Evolutionary conservation across 1,284 basidiomycete genomes (phyloP).

Genomic region (Leccinum solheimii): DNA sequence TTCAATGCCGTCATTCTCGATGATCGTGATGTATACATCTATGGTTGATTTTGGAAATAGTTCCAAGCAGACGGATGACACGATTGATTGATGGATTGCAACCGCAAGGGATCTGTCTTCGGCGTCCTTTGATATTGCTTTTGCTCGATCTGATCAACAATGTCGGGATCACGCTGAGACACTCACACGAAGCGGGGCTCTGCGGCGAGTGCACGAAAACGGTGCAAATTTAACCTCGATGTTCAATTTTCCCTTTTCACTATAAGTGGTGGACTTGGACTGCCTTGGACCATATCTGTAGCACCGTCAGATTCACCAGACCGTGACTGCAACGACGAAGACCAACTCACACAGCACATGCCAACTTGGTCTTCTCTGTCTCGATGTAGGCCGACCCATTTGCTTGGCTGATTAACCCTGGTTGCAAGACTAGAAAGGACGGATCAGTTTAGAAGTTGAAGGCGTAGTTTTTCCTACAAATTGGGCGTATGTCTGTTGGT

Average conservation of each 20-base stretch:
- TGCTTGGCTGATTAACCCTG: conserved; percentile 88
- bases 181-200: conserved; percentile 84
- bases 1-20: conserved; percentile 89
- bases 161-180: neutral
- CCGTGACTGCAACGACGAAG: neutral
- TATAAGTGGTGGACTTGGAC: conserved; percentile 76
- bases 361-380: conserved; percentile 85
- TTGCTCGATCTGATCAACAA: conserved; percentile 13
- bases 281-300: conserved; percentile 91
- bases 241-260: conserved; percentile 84
- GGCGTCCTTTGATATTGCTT: conserved; percentile 66
- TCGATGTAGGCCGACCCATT: conserved; percentile 97
- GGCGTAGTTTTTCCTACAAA: conserved; percentile 60
- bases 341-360: conserved; percentile 83
- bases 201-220: conserved; percentile 77
- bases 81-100: conserved; percentile 84
- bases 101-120: conserved; percentile 86
- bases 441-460: conserved; percentile 12
- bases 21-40: conserved; percentile 88
- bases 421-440: conserved; percentile 70
- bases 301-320: conserved; percentile 5
- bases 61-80: conserved; percentile 85
- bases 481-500: conserved; percentile 71
- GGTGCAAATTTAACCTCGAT: conserved; percentile 97
- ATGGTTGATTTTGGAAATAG: conserved; percentile 92